Evolutionary conservation across 768 basidiomycete genomes (phyloP).

Genomic region (Rhizopogon vesiculosus): DNA sequence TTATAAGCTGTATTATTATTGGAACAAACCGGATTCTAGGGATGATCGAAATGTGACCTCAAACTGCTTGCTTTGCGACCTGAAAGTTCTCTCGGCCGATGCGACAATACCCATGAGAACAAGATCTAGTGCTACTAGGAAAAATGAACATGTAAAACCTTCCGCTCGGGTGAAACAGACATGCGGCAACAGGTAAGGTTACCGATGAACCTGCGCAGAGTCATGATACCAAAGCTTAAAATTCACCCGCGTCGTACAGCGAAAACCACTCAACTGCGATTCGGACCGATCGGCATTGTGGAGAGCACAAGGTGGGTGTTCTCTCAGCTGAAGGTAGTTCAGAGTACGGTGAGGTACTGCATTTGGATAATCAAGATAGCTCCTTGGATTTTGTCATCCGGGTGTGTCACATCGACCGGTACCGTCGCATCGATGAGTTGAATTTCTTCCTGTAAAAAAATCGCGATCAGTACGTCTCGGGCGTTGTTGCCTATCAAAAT

Average conservation of each 20-base stretch:
- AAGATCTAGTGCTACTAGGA: not conserved
- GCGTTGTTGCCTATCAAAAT: no score
- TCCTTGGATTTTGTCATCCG: no score
- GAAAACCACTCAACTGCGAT: conserved; percentile 17
- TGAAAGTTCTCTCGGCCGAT: not conserved
- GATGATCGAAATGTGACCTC: not conserved
- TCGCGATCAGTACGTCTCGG: not conserved
- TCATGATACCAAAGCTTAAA: no score
- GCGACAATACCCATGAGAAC: not conserved
- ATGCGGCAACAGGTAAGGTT: not conserved
- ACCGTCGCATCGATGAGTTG: not conserved
- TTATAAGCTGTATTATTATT: not conserved
- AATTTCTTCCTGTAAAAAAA: not conserved
- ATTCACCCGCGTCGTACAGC: conserved; percentile 10
- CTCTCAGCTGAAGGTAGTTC: not conserved
- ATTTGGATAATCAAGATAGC: not conserved
- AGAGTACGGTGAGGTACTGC: no score
- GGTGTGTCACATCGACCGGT: not conserved
- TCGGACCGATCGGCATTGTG: conserved; percentile 20
- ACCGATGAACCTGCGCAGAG: not conserved
- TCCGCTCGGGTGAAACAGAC: not conserved
- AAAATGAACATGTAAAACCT: not conserved
- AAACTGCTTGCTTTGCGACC: not conserved
- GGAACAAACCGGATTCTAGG: not conserved
- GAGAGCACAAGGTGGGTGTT: not conserved